phyloP scores from a whole-genome alignment of 768 basidiomycete genomes.

The Rhizopogon vinicolor region DNA sequence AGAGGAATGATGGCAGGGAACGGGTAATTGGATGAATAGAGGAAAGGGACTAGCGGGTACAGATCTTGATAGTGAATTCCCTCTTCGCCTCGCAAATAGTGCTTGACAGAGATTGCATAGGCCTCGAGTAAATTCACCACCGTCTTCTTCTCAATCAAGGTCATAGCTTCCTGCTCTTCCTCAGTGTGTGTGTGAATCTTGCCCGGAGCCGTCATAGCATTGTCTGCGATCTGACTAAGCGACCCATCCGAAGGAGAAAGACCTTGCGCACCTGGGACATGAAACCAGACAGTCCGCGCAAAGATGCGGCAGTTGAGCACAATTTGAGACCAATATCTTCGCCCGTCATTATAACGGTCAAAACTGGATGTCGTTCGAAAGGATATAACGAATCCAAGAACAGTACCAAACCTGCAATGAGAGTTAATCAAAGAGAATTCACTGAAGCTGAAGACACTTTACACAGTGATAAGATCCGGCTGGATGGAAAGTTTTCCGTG shows the following conservation, averaged over 20 bases:
- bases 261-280: constrained; percentile 46
- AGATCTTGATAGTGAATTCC: constrained; percentile 38
- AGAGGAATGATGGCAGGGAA: constrained; percentile 46
- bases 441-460: constrained; percentile 17
- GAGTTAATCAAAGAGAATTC: constrained; percentile 19
- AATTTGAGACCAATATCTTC: constrained; percentile 63
- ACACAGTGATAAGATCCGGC: constrained; percentile 64
- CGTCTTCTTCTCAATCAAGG: constrained; percentile 64
- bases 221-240: constrained; percentile 11
- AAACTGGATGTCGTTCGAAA: constrained; percentile 70
- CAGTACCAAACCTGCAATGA: constrained; percentile 47
- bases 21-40: constrained; percentile 51
- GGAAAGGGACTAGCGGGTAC: constrained; percentile 65
- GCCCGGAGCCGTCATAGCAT: constrained; percentile 10
- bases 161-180: constrained; percentile 36
- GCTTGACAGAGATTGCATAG: constrained; percentile 60
- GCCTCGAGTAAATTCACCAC: constrained; percentile 65
- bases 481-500: constrained; percentile 37
- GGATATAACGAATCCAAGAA: constrained; percentile 71
- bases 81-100: constrained; percentile 59
- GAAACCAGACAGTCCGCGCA: constrained; percentile 64
- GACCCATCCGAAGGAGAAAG: neutral
- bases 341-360: constrained; percentile 70
- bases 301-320: constrained; percentile 49
- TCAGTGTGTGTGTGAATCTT: constrained; percentile 3